Evolutionary conservation across 352 stramenopile genomes (phyloP).

Genomic region (Phytophthora hibernalis): DNA sequence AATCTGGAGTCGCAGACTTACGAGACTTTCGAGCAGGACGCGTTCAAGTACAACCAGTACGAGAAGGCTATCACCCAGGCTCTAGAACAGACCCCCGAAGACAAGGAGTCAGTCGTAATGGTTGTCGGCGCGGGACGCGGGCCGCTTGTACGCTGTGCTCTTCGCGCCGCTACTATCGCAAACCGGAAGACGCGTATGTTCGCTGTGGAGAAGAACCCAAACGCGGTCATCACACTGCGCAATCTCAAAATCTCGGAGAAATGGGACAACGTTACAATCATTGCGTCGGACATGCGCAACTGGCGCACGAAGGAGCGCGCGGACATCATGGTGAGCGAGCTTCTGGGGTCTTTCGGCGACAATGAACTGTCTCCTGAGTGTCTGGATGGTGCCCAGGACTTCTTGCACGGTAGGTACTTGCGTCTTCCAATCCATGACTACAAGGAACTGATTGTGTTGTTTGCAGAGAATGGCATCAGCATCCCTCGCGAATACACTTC

Average conservation of each 20-base stretch:
- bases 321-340: constrained; percentile 97
- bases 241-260: constrained; percentile 88
- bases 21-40: constrained; percentile 98
- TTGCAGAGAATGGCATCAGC: constrained; percentile 80
- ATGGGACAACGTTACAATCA: constrained; percentile 88
- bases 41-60: constrained; percentile 99
- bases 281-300: constrained; percentile 87
- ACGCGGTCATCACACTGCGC: constrained; percentile 95
- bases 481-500: constrained; percentile 95
- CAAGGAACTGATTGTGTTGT: constrained; percentile 12
- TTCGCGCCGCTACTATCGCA: constrained; percentile 73
- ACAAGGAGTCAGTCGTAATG: constrained; percentile 86
- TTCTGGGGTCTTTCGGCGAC: constrained; percentile 97
- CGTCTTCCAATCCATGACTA: neutral
- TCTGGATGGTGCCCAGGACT: constrained; percentile 94
- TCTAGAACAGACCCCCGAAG: constrained; percentile 58
- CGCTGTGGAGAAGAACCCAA: constrained; percentile 99
- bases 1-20: constrained; percentile 99
- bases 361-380: constrained; percentile 99
- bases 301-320: constrained; percentile 82
- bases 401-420: constrained; percentile 80
- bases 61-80: constrained; percentile 92
- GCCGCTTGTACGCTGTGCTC: constrained; percentile 92
- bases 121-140: constrained; percentile 96
- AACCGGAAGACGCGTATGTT: constrained; percentile 90